Evolutionary conservation across 2,329 filamentous ascomycete species (phyloP).

Genomic region (Microdochium paspali): DNA sequence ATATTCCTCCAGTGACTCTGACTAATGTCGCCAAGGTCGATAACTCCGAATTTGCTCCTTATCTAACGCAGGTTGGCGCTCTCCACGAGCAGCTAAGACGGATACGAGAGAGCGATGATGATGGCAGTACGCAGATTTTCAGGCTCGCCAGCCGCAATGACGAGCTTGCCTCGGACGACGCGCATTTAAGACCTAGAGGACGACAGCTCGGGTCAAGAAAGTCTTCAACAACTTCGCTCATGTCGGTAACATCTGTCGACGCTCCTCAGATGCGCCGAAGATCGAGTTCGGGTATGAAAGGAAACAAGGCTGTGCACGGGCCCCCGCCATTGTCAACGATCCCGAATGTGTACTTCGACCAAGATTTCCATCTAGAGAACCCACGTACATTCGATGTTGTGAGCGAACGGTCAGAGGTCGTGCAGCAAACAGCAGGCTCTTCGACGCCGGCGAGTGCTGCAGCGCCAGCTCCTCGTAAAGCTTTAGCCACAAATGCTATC

Average conservation of each 20-base stretch:
- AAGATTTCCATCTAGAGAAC: slow-evolving; percentile 91
- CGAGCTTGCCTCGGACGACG: slow-evolving; percentile 30
- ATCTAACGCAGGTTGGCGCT: slow-evolving; percentile 75
- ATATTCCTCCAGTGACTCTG: slow-evolving; percentile 88
- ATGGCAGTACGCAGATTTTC: slow-evolving; percentile 33
- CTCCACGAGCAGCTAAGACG: slow-evolving; percentile 85
- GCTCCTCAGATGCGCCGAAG: slow-evolving; percentile 30
- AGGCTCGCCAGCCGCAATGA: slow-evolving; percentile 31
- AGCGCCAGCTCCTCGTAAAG: slow-evolving; percentile 61
- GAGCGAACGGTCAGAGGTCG: slow-evolving; percentile 92
- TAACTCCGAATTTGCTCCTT: slow-evolving; percentile 68
- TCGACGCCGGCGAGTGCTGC: slow-evolving; percentile 48
- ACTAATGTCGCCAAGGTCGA: slow-evolving; percentile 83
- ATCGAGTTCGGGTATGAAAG: slow-evolving; percentile 33
- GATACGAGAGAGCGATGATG: slow-evolving; percentile 68
- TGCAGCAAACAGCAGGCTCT: slow-evolving; percentile 53
- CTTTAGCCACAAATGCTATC: slow-evolving; percentile 91
- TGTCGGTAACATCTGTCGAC: slow-evolving; percentile 41
- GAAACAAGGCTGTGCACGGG: slow-evolving; percentile 55
- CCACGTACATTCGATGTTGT: slow-evolving; percentile 94
- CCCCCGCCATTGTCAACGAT: slow-evolving; percentile 87
- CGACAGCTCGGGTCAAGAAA: slow-evolving; percentile 28
- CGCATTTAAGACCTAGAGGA: slow-evolving; percentile 35
- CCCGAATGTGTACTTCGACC: slow-evolving; percentile 86
- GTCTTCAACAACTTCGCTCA: slow-evolving; percentile 33